Evolutionary conservation across 1,284 basidiomycete species (phyloP).

Genomic region (Cystobasidiaceae sp.): DNA sequence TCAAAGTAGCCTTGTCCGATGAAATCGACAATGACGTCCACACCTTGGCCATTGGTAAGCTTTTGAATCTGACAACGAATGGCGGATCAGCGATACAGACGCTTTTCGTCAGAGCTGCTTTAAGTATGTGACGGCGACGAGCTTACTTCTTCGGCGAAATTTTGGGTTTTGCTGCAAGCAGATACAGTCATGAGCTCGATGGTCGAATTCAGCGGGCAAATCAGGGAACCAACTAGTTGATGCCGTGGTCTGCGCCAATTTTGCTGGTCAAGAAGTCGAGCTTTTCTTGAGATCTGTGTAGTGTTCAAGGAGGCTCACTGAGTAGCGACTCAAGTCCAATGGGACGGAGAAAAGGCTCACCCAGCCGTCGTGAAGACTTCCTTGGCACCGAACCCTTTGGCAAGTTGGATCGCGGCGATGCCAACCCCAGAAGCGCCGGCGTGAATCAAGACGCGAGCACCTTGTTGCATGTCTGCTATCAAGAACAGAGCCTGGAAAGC

Average conservation of each 20-base stretch:
- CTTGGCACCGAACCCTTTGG: constrained; percentile 63
- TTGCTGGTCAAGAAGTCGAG: constrained; percentile 64
- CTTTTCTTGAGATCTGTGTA: constrained; percentile 64
- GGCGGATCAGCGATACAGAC: not conserved
- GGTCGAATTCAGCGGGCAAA: constrained; percentile 65
- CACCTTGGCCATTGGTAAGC: constrained; percentile 62
- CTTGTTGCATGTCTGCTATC: constrained; percentile 62
- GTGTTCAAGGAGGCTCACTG: not conserved
- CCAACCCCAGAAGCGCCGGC: constrained; percentile 81
- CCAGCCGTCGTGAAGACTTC: constrained; percentile 58
- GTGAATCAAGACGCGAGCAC: constrained; percentile 72
- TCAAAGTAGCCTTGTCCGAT: constrained; percentile 77
- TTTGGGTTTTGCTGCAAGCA: constrained; percentile 57
- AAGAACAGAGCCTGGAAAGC: constrained; percentile 73
- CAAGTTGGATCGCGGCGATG: constrained; percentile 82
- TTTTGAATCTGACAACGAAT: constrained; percentile 48
- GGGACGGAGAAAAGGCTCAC: not conserved
- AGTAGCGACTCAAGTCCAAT: not conserved
- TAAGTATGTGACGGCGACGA: not conserved
- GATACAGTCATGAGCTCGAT: constrained; percentile 56
- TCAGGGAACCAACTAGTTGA: constrained; percentile 42
- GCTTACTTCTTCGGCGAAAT: constrained; percentile 62
- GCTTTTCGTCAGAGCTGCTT: not conserved
- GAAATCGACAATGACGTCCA: constrained; percentile 81
- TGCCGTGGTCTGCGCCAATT: constrained; percentile 51